Evolutionary conservation across 805 yeast species (phyloP).

Genomic region (Cyberlindnera bimundalis): DNA sequence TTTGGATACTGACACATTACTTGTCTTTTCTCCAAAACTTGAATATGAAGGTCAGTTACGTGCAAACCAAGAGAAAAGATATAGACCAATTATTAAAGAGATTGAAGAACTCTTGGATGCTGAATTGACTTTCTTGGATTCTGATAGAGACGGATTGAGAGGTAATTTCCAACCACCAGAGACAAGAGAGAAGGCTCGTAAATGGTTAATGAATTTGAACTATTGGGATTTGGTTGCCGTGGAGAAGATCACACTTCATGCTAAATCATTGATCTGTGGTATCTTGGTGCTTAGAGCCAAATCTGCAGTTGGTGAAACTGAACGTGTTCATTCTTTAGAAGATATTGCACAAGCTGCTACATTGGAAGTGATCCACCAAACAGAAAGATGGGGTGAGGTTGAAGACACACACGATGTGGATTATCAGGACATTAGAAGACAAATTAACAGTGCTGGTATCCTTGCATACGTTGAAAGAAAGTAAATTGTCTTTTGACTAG

Average conservation of each 20-base stretch:
- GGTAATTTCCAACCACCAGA: conserved; percentile 71
- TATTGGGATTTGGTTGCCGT: conserved; percentile 82
- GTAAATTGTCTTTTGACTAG: too few species aligned
- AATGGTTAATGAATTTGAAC: conserved; percentile 61
- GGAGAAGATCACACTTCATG: conserved; percentile 82
- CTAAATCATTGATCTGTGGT: conserved; percentile 86
- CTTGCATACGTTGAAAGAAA: conserved; percentile 36
- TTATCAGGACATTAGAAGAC: conserved; percentile 81
- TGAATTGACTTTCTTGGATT: conserved; percentile 60
- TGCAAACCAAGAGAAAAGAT: conserved; percentile 71
- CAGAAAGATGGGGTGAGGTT: conserved; percentile 95
- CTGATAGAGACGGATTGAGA: conserved; percentile 74
- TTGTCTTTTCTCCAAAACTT: conserved; percentile 73
- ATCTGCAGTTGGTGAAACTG: conserved; percentile 47
- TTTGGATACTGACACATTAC: conserved; percentile 89
- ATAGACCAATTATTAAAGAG: conserved; percentile 67
- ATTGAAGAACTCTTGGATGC: conserved; percentile 55
- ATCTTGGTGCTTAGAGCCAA: conserved; percentile 54
- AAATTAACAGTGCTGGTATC: conserved; percentile 74
- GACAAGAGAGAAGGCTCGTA: conserved; percentile 56
- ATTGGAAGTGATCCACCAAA: conserved; percentile 80
- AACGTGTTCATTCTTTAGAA: conserved; percentile 44
- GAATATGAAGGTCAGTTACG: conserved; percentile 86
- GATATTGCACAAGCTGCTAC: conserved; percentile 75
- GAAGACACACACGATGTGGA: conserved; percentile 99